Base-by-base conservation (phyloP, 306 rosid species). In the Cotoneaster glaucophyllus region DNA sequence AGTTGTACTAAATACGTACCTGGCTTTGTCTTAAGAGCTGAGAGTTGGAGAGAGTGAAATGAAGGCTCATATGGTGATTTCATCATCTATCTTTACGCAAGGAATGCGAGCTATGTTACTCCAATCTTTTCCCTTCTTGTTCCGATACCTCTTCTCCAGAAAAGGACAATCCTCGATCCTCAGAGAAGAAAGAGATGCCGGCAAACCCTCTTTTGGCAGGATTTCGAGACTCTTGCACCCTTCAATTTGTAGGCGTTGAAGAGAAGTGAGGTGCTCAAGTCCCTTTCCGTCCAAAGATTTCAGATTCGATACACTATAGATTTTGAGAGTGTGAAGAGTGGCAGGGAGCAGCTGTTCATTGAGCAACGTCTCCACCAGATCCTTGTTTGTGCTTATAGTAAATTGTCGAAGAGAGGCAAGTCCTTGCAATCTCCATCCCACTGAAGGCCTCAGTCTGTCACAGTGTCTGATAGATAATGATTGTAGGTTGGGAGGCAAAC, bases 401-500 rank as follows among this genome's bases (percentile, higher is more conserved):
- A 54, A 2, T 19, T 0, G 7, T 7, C 2, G 0, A 6, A 53
- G 59, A 22, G 59, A 19, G 59, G 8, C 25, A 54, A 54, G 25
- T 54, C 24, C 59, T 54, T 19, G 22, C 59, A 54, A 18, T 18
- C 59, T 25, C 59, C 59, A 53, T 8, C 8, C 59, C 59, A 54
- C 59, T 21, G 25, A 21, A 54, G 25, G 22, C 59, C 59, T 54
- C 24, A 54, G 59, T 19, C 24, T 54, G 3, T 21, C 59, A 19
- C 56, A 17, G 17, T 4, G 9, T 9, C 0, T 1, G 26, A 59
- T 24, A 1, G 3, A 0, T 1, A 62, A 62, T 5, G 2, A 0
- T 15, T 4, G 19, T 3, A 62, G n/a, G 21, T 26, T 28, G 66
- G 66, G 37, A 14, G 66, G 66, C 39, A 62, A 26, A 62, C 37